Percentiles rank a stretch among this genome's conserved stretches.
Evolutionary conservation across 2,329 filamentous ascomycete species (phyloP).

Genomic region (Hortaea werneckii): DNA sequence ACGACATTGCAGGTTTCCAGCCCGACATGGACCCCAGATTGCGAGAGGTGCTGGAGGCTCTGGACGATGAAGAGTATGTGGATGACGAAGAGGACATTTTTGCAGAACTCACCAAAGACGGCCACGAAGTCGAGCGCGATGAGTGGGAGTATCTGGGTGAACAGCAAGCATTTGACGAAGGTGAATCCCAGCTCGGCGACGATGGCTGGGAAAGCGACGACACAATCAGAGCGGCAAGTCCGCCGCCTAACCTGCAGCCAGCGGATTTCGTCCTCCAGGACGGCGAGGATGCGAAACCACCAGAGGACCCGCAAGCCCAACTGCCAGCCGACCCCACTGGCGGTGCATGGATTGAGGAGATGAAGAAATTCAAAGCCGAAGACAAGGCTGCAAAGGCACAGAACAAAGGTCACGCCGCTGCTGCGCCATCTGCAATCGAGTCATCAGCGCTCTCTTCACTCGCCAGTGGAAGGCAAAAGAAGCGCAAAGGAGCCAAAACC

Average conservation of each 20-base stretch:
- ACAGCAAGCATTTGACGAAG: constrained; percentile 22
- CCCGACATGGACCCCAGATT: constrained; percentile 95
- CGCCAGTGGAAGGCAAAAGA: constrained; percentile 75
- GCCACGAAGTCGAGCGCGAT: constrained; percentile 62
- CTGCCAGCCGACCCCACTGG: constrained; percentile 36
- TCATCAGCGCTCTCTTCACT: constrained; percentile 61
- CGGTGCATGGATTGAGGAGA: constrained; percentile 83
- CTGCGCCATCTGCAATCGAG: constrained; percentile 53
- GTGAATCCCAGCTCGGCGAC: constrained; percentile 44
- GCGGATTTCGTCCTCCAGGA: constrained; percentile 32
- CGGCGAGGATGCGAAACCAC: constrained; percentile 36
- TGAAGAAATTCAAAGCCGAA: constrained; percentile 71
- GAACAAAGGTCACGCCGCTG: constrained; percentile 12
- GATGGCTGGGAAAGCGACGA: constrained; percentile 92
- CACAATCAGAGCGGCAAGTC: constrained; percentile 58
- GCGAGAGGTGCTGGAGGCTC: constrained; percentile 79
- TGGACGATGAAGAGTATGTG: constrained; percentile 93
- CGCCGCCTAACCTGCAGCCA: constrained; percentile 13
- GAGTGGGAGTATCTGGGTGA: constrained; percentile 57
- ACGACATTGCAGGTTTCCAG: constrained; percentile 85
- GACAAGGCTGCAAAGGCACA: constrained; percentile 36
- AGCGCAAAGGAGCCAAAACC: constrained; percentile 87
- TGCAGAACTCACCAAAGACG: constrained; percentile 57
- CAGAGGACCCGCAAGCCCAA: constrained; percentile 23
- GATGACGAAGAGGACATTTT: constrained; percentile 80